These are phyloP conservation scores for Pleodorina starrii DNA, from an alignment of 139 green algal genomes.

Conservation along the genomic window DNA sequence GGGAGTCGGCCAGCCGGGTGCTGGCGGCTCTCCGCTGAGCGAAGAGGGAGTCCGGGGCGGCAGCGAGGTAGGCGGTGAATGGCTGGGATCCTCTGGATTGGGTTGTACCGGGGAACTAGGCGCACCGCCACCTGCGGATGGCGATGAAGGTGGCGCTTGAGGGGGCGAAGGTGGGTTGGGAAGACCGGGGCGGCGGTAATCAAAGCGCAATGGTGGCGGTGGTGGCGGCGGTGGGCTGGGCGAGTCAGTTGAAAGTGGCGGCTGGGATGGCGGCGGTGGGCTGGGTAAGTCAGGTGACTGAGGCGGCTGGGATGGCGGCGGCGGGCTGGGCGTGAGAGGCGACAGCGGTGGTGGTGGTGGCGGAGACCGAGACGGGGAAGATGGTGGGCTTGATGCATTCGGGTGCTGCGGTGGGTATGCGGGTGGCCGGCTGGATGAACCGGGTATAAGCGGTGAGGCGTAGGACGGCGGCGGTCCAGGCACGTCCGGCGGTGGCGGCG, in stretches of 20 bases:
- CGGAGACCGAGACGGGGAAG: neutral
- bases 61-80: neutral
- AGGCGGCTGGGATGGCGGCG: neutral
- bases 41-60: neutral
- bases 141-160: too few relatives aligned
- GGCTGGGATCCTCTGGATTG: neutral
- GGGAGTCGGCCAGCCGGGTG: too few relatives aligned
- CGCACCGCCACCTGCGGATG: too few relatives aligned
- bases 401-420: too few relatives aligned
- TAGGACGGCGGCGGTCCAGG: neutral
- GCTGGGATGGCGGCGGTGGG: neutral
- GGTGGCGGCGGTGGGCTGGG: neutral
- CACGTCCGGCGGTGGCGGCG: neutral
- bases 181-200: neutral
- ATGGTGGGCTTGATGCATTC: neutral
- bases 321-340: neutral
- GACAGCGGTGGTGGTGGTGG: neutral
- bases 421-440: neutral
- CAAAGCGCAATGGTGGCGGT: neutral
- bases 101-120: neutral
- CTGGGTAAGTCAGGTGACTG: neutral
- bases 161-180: neutral
- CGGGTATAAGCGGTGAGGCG: neutral
- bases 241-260: neutral
- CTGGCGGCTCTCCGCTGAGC: too few relatives aligned